Conservation (phyloP, 1,284 basidiomycete genomes). For the Kalmanozyma brasiliensis region DNA sequence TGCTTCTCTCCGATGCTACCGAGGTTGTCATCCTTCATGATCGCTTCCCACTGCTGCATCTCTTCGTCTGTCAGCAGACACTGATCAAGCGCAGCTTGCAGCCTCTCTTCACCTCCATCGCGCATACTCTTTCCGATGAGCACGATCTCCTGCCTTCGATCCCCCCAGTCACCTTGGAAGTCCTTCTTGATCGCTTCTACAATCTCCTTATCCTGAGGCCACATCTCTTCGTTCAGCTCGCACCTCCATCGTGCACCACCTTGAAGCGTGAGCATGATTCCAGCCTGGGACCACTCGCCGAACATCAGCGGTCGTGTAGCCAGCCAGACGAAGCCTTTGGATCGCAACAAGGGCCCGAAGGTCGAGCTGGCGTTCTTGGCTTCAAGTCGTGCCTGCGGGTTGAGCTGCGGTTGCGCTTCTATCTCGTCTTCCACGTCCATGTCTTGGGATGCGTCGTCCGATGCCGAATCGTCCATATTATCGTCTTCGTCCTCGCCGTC, state of each 20-base stretch:
- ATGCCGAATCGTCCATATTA: constrained; percentile 10
- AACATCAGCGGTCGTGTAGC: constrained; percentile 63
- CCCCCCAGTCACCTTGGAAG: constrained; percentile 70
- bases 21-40: constrained; percentile 65
- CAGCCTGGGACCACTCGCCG: constrained; percentile 71
- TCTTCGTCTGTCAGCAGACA: constrained; percentile 69
- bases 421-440: constrained; percentile 44
- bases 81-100: constrained; percentile 67
- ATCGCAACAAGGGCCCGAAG: constrained; percentile 69
- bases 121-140: constrained; percentile 68
- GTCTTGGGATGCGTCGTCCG: constrained; percentile 14
- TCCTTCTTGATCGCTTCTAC: constrained; percentile 69
- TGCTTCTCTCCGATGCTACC: constrained; percentile 39
- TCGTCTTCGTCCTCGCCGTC: constrained; percentile 56
- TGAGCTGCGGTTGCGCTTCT: constrained; percentile 69
- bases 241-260: constrained; percentile 70
- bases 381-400: constrained; percentile 68
- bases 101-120: constrained; percentile 60
- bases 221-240: constrained; percentile 66
- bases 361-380: constrained; percentile 68
- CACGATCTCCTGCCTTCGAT: constrained; percentile 70
- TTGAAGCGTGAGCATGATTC: constrained; percentile 69
- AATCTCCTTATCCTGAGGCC: constrained; percentile 69
- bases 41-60: constrained; percentile 68
- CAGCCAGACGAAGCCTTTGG: constrained; percentile 71